Evolutionary conservation across 2,329 filamentous ascomycete genomes (phyloP).

Genomic region (Alternaria arborescens): DNA sequence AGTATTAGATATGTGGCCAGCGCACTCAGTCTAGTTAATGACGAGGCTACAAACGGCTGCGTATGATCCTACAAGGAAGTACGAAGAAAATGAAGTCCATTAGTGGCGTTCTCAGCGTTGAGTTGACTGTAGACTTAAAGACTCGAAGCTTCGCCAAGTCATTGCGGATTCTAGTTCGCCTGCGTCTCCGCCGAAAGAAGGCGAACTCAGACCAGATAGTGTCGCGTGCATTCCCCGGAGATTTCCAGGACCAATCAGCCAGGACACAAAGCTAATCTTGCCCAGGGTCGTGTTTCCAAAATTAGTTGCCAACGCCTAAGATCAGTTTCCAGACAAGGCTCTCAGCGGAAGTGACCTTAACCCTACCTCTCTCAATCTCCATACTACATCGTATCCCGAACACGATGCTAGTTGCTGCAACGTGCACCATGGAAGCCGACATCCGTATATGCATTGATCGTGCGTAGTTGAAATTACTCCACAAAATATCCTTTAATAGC

Average conservation of each 20-base stretch:
- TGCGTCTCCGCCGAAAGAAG: background rate
- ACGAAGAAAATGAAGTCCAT: too few relatives aligned
- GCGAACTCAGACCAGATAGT: background rate
- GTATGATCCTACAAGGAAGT: fast-evolving
- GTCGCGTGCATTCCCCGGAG: background rate
- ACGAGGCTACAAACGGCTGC: background rate
- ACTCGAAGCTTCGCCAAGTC: background rate
- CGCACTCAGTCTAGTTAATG: background rate
- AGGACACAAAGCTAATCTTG: background rate
- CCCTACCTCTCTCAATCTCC: background rate
- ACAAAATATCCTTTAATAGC: background rate
- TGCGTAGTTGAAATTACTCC: background rate
- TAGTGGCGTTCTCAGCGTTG: background rate
- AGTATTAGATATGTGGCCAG: background rate
- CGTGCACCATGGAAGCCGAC: background rate
- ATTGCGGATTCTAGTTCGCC: background rate
- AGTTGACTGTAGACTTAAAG: background rate
- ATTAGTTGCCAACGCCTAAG: background rate
- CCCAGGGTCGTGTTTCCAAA: background rate
- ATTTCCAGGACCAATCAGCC: constrained; percentile 5
- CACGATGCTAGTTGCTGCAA: background rate
- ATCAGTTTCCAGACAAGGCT: background rate
- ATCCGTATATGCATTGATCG: background rate
- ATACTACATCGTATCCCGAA: constrained; percentile 2
- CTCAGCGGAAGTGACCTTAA: background rate